phyloP scores from a whole-genome alignment of 176 grass and related monocot genomes.

The Zoysia japonica region DNA sequence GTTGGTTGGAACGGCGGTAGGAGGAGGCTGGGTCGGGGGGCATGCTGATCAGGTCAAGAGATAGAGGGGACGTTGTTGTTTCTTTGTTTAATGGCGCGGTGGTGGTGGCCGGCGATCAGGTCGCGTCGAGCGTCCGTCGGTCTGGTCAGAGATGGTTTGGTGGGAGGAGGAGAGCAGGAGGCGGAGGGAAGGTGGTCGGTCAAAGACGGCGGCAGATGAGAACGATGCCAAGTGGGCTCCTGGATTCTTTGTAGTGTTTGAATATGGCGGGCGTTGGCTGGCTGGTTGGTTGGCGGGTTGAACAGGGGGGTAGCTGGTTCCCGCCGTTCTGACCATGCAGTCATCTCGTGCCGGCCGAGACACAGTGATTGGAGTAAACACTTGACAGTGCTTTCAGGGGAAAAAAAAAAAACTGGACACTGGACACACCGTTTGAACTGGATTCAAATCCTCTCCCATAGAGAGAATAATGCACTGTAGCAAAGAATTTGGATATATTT shows the following conservation, averaged over 20 bases:
- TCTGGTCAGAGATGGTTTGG: constrained; percentile 16
- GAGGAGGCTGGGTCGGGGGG: not conserved
- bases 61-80: not conserved
- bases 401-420: too few species aligned
- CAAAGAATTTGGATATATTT: too few species aligned
- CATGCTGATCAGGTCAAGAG: constrained; percentile 38
- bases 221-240: not conserved
- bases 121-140: not conserved
- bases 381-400: too few species aligned
- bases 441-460: too few species aligned
- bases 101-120: not conserved
- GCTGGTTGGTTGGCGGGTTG: not conserved
- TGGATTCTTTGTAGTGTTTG: not conserved
- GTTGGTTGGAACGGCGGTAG: not conserved
- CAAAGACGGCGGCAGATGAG: constrained; percentile 30
- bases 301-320: not conserved
- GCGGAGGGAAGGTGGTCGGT: not conserved
- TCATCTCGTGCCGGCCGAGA: too few species aligned
- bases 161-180: not conserved
- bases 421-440: too few species aligned
- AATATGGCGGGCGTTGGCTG: not conserved
- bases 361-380: too few species aligned
- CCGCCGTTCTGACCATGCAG: not conserved
- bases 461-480: too few species aligned
- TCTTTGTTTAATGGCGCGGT: not conserved